Base-by-base conservation (phyloP, 306 rosid species). In the Medicago truncatula region DNA sequence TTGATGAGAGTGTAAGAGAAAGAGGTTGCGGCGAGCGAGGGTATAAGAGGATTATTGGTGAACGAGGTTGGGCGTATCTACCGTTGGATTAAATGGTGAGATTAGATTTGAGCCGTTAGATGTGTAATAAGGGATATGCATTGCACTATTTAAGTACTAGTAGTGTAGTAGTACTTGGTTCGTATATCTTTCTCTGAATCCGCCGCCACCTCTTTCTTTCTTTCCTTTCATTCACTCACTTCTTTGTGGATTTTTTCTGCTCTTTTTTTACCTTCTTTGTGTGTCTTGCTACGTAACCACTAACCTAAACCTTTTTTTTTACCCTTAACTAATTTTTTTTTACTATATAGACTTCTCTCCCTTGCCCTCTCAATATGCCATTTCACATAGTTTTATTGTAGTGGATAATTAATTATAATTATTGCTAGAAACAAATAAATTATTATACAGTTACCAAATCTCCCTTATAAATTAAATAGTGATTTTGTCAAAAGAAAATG, bases 161-260 rank as follows among this genome's bases (percentile, higher is more conserved):
- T 31, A 31, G 23, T 11, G 28, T 9, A 57, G 31, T 8, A 61
- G 25, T 54, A 25, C 34, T 58, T 23, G 38, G 1, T 59, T 12
- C 17, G 70, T 74, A 52, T 61, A 53, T 50, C 54, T 31, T 4
- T 34, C 38, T 34, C 38, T 6, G 75, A 84, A 89, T 87, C 95
- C 97, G 96, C 97, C 98, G 97, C 96, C 95, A 90, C 81, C 86
- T 68, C 84, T 81, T 52, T 78, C 61, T 71, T 65, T 49, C 46
- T 15, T 17, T 62, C 69, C 7, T 69, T 73, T 1, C 4, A 3
- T 20, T 58, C 64, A 59, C 65, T 59, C 59, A 54, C 44, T 39
- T 49, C 9, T 16, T 3, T 52, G 67, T 64, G 43, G 15, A 60
- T 59, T 77, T 44, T 60, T 0, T 58, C 21, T 66, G 43, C 47